Evolutionary conservation across 495 filamentous ascomycete species (phyloP), one percentile per base, ranked within the genome.

Genomic region (Platismatia glauca): DNA sequence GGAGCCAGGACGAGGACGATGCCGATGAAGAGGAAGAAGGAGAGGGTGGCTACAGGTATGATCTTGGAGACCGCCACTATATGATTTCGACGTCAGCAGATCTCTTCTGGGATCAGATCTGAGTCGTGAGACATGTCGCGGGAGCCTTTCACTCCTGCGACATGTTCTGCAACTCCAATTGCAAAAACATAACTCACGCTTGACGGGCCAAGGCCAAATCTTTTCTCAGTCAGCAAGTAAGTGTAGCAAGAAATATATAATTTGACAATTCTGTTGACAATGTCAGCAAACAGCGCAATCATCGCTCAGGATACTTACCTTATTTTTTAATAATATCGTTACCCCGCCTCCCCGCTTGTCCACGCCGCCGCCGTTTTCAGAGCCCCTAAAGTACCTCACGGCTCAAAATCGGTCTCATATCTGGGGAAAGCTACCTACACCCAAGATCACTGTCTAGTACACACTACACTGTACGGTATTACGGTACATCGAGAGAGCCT

Each of bases 1-100:
- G 85, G 81, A 75, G 91, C 90, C 90, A 96, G 87, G 75, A 86
- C 90, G 85, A 86, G 71, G 71, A 76, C 67, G 56, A 86, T 72
- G 66, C 75, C 72, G 66, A 84, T 67, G 75, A 91, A 82, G 69
- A 89, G 77, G 70, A 87, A 58, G 71, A 89, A 60, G 68, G 77
- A 70, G 69, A 84, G 74, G 65, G 82, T 66, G 67, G 80, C 67
- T 64, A 82, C 70, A 66, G 74, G 73, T 66, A 71, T 71, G 69
- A 69, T 69, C 67, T 70, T 58, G 35, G 67, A 57, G 64, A 66
- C 44, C 37, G 68, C 68, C 68, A 0, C 56, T 16, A 43, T 6
- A 12, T 43, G 20, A 58, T n/a, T n/a, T n/a, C n/a, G n/a, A n/a
- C n/a, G n/a, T n/a, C n/a, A n/a, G n/a, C n/a, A n/a, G n/a, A n/a